Conservation (phyloP, 163 green algal genomes). For the Prototheca wickerhamii region DNA sequence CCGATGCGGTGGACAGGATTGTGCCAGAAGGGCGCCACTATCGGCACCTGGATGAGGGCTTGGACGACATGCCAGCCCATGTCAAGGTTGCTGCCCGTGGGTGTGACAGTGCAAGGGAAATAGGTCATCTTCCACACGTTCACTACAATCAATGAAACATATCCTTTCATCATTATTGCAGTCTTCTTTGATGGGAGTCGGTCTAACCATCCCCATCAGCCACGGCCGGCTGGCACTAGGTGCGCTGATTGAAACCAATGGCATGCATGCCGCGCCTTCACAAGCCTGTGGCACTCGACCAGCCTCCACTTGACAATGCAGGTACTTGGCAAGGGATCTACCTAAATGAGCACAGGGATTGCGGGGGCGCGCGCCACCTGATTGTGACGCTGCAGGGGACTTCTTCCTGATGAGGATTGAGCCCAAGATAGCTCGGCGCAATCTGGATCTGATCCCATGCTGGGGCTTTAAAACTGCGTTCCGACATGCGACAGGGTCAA, state of each 20-base stretch:
- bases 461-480: no score
- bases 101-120: no score
- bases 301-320: slow-evolving; percentile 18
- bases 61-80: slow-evolving; percentile 22
- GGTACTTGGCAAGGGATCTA: slow-evolving; percentile 62
- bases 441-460: no score
- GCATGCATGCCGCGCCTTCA: no score
- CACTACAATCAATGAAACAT: no score
- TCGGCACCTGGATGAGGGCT: slow-evolving; percentile 13
- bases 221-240: slow-evolving; percentile 35
- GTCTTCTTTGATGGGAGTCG: slow-evolving; percentile 43
- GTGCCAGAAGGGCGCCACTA: slow-evolving; percentile 13
- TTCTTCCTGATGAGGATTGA: no score
- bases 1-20: not conserved
- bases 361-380: slow-evolving; percentile 49
- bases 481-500: no score
- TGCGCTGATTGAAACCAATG: no score
- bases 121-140: no score
- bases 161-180: not conserved
- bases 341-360: slow-evolving; percentile 55
- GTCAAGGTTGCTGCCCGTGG: no score
- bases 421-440: no score
- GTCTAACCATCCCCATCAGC: slow-evolving; percentile 44
- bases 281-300: no score
- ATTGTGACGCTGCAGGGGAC: slow-evolving; percentile 69